Conservation (phyloP, 2,329 filamentous ascomycete species). For the Aspergillus sp. region DNA sequence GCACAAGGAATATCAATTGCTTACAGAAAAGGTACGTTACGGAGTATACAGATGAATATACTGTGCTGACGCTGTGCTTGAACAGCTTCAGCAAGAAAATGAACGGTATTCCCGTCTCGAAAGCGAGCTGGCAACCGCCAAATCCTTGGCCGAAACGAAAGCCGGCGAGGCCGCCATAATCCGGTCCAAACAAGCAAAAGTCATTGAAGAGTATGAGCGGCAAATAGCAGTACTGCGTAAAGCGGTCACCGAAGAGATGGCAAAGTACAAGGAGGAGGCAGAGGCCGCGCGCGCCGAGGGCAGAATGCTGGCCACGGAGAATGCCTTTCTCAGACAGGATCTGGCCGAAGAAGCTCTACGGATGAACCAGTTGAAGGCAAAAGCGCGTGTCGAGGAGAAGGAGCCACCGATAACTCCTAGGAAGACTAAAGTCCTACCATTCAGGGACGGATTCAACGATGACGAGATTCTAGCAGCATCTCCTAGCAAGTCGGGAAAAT, state of each 20-base stretch:
- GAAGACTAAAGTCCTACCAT: constrained; percentile 52
- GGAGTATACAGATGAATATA: too few relatives aligned
- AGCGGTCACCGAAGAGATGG: constrained; percentile 57
- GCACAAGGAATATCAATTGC: constrained; percentile 22
- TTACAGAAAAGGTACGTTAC: constrained; percentile 33
- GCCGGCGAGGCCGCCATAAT: constrained; percentile 67
- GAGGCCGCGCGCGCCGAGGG: constrained; percentile 59
- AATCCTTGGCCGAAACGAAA: constrained; percentile 53
- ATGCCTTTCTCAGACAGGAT: constrained; percentile 65
- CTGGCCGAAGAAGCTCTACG: constrained; percentile 59
- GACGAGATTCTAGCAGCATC: constrained; percentile 61
- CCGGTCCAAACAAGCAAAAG: constrained; percentile 60
- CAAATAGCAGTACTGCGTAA: constrained; percentile 58
- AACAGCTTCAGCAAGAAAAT: constrained; percentile 45
- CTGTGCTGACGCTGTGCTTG: constrained; percentile 16
- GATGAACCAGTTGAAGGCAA: constrained; percentile 47
- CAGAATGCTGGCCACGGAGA: constrained; percentile 62
- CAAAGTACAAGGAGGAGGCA: constrained; percentile 59
- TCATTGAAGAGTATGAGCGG: constrained; percentile 58
- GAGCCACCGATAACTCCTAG: constrained; percentile 55
- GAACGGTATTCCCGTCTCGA: constrained; percentile 45
- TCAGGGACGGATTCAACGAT: constrained; percentile 68
- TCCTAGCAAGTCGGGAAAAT: constrained; percentile 56
- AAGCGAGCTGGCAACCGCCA: constrained; percentile 45
- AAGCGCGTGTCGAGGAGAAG: constrained; percentile 40